Conservation (phyloP, 345 rosid genomes). For the Eucalyptus regnans region DNA sequence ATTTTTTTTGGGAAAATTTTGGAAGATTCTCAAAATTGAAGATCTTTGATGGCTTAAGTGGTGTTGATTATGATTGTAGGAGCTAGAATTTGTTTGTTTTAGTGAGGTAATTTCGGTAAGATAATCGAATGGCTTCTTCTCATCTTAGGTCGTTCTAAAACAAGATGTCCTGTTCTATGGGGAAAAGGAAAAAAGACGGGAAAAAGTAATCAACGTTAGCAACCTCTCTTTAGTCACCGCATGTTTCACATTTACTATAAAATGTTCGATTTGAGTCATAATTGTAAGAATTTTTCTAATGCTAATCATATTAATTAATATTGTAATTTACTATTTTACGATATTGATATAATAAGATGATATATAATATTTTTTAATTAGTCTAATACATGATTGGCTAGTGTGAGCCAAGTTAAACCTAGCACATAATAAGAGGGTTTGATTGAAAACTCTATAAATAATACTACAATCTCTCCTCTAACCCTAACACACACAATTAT, state of each 20-base stretch:
- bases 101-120: background rate
- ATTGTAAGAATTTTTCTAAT: too few species aligned
- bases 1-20: background rate
- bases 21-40: background rate
- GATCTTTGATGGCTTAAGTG: background rate
- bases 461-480: fast-evolving
- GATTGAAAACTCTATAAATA: too few species aligned
- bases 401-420: too few species aligned
- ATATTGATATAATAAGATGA: too few species aligned
- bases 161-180: background rate
- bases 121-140: background rate
- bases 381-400: fast-evolving
- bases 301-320: too few species aligned
- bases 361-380: too few species aligned
- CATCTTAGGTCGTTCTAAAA: background rate
- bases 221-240: background rate
- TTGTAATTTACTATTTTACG: too few species aligned
- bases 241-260: background rate
- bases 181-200: background rate
- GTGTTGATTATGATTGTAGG: background rate
- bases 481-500: too few species aligned
- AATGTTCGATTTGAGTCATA: background rate
- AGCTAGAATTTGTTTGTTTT: background rate
- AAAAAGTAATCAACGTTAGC: background rate
- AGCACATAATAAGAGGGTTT: fast-evolving